phyloP scores from a whole-genome alignment of 2,329 filamentous ascomycete genomes.

The Xylariaceae sp. region DNA sequence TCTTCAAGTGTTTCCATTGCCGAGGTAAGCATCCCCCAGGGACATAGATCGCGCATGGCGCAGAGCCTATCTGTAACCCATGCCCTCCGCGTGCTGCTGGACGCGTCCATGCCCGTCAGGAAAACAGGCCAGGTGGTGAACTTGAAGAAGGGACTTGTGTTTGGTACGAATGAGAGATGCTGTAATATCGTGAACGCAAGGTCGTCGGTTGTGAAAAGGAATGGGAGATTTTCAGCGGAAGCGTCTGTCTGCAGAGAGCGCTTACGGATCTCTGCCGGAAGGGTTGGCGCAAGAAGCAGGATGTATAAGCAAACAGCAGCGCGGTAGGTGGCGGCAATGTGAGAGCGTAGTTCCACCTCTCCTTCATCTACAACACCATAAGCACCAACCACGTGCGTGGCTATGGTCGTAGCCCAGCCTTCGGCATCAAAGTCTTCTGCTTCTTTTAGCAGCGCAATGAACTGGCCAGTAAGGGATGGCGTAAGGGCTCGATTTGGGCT shows the following conservation, averaged over 20 bases:
- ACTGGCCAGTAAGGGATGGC: slow-evolving; percentile 36
- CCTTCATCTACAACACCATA: slow-evolving; percentile 36
- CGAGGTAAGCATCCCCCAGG: slow-evolving; percentile 51
- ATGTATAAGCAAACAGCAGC: slow-evolving; percentile 49
- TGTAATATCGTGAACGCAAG: slow-evolving; percentile 49
- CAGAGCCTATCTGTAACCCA: slow-evolving; percentile 52
- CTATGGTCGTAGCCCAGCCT: slow-evolving; percentile 41
- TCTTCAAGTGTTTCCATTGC: slow-evolving; percentile 48
- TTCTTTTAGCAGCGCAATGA: slow-evolving; percentile 39
- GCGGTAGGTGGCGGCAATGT: slow-evolving; percentile 46
- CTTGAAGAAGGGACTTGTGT: slow-evolving; percentile 53
- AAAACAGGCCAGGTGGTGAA: slow-evolving; percentile 60
- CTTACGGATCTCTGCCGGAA: slow-evolving; percentile 18
- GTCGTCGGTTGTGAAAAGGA: slow-evolving; percentile 41
- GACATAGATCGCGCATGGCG: slow-evolving; percentile 44
- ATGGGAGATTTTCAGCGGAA: slow-evolving; percentile 18
- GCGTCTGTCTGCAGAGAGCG: not conserved
- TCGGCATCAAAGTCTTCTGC: slow-evolving; percentile 42
- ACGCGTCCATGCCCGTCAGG: slow-evolving; percentile 55
- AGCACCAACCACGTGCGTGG: slow-evolving; percentile 26
- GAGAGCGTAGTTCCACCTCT: slow-evolving; percentile 37
- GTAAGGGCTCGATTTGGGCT: slow-evolving; percentile 25
- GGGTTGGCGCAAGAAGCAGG: slow-evolving; percentile 34
- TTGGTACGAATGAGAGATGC: slow-evolving; percentile 48
- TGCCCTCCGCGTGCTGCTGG: slow-evolving; percentile 42